These are phyloP conservation scores for Apiospora arundinis DNA, from an alignment of 2,329 filamentous ascomycete species.

Conservation along the genomic window DNA sequence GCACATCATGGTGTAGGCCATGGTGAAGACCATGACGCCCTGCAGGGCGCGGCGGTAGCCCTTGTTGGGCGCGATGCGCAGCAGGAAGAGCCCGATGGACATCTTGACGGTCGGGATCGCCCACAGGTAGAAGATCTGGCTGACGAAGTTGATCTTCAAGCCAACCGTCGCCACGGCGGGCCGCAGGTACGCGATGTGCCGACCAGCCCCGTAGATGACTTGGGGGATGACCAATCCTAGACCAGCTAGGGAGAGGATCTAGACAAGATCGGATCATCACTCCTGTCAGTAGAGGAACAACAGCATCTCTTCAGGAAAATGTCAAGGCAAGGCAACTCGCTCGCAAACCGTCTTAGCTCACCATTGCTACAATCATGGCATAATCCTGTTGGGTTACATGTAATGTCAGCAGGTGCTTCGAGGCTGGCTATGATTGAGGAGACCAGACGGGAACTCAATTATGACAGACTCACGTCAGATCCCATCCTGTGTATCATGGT, in stretches of 20 bases:
- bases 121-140: constrained; percentile 51
- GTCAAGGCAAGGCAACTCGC: too few species aligned
- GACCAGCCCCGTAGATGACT: constrained; percentile 51
- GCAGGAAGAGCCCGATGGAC: constrained; percentile 47
- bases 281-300: not conserved
- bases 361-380: constrained; percentile 19
- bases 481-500: constrained; percentile 26
- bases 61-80: constrained; percentile 47
- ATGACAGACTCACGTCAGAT: constrained; percentile 23
- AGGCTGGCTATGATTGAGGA: too few species aligned
- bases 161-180: constrained; percentile 42
- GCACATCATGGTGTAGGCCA: constrained; percentile 40
- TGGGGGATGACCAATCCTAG: constrained; percentile 48
- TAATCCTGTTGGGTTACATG: not conserved
- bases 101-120: constrained; percentile 51
- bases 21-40: constrained; percentile 45
- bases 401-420: not conserved
- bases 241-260: constrained; percentile 44
- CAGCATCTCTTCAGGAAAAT: not conserved
- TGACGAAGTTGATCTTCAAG: constrained; percentile 49
- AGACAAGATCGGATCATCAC: constrained; percentile 33
- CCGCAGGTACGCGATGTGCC: constrained; percentile 50
- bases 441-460: not conserved
- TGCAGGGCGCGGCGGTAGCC: constrained; percentile 45
- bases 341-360: not conserved